These are phyloP conservation scores for Penicillium nordicum DNA, from an alignment of 2,329 filamentous ascomycete species.

Conservation along the genomic window DNA sequence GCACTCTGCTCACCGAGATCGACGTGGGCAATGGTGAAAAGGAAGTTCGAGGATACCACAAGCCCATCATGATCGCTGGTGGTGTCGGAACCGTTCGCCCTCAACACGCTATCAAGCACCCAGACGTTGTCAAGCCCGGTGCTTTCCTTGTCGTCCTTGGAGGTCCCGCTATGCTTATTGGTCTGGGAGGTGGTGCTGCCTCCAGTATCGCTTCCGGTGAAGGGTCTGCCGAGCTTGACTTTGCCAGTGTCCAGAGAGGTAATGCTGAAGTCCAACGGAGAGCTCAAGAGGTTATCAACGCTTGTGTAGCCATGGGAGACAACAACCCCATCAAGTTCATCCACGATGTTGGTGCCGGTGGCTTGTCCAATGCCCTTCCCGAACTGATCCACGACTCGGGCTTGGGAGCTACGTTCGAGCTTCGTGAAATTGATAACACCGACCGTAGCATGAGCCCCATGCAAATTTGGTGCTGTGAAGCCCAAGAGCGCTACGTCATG, in stretches of 20 bases:
- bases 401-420: constrained; percentile 84
- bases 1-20: constrained; percentile 75
- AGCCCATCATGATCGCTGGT: constrained; percentile 97
- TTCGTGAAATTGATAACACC: constrained; percentile 88
- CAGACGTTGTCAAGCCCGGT: constrained; percentile 74
- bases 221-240: constrained; percentile 87
- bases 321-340: constrained; percentile 94
- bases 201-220: constrained; percentile 87
- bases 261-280: constrained; percentile 95
- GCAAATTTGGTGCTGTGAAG: constrained; percentile 97
- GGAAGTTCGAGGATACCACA: constrained; percentile 89
- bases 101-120: constrained; percentile 82
- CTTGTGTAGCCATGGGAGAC: constrained; percentile 77
- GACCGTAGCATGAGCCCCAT: constrained; percentile 91
- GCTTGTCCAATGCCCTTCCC: constrained; percentile 77
- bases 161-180: constrained; percentile 96
- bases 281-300: constrained; percentile 97
- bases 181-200: constrained; percentile 89
- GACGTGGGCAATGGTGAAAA: constrained; percentile 57
- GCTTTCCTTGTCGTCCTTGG: constrained; percentile 90
- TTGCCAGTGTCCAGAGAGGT: constrained; percentile 93
- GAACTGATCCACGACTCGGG: constrained; percentile 91
- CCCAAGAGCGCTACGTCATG: constrained; percentile 93
- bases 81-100: constrained; percentile 90
- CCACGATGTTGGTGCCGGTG: constrained; percentile 94